Base-by-base conservation (phyloP, 176 grass and related monocot species). In the Triticum monococcum region DNA sequence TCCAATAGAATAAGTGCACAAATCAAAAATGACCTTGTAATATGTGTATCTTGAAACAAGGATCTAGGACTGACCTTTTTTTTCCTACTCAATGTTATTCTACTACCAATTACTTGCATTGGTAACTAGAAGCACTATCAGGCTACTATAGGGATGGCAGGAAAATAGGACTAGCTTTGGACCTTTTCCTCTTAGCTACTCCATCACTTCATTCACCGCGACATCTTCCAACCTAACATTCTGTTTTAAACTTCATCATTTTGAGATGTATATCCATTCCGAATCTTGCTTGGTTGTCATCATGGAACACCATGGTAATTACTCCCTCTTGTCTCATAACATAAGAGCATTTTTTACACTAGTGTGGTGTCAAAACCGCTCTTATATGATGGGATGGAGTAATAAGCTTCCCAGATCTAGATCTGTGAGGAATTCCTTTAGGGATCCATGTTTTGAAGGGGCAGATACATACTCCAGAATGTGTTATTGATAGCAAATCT, bases 21-120 rank as follows among this genome's bases (percentile, higher is more conserved):
- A 76, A 81, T 89, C 83, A 87, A 89, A 89, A 79, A 79, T 36
- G 64, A 35, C 68, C 81, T 94, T 86, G 89, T 89, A 83, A 88
- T 62, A 79, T 86, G 88, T 93, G 20, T 92, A 68, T 90, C 85
- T 93, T 82, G 77, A 61, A 87, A 90, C 81, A 85, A 87, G 63
- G 81, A 87, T 90, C 85, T 87, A 90, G 46, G 77, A 60, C 62
- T 84, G 78, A 43, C 46, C 17, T 45, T 77, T 82, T 72, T 72
- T 76, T 79, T 84, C 69, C 57, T 57, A 70, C 69, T 83, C 60
- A 20, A 81, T 68, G 18, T 59, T 75, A 75, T 60, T 82, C 9
- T 82, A 64, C 6, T 46, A 14, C 40, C 48, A 50, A 37, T 45
- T 74, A 83, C 72, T 86, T 80, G 22, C 67, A 77, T 60, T 80